Conservation (phyloP, 306 rosid species). For the Vigna mungo region DNA sequence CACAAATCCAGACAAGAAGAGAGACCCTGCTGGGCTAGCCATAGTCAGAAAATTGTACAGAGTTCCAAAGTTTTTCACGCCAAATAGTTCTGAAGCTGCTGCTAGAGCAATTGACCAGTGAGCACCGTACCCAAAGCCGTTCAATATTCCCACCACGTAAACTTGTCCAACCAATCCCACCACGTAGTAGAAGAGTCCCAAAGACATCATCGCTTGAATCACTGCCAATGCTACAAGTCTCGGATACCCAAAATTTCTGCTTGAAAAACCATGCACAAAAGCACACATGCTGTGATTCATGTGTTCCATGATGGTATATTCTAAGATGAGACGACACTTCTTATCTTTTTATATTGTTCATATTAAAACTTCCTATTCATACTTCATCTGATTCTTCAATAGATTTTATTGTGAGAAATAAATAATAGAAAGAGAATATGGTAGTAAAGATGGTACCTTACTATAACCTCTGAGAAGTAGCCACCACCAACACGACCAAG, state of each 20-base stretch:
- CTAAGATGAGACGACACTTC: too few relatives aligned
- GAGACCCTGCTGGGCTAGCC: slow-evolving; percentile 75
- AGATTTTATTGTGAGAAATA: too few relatives aligned
- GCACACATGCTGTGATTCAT: too few relatives aligned
- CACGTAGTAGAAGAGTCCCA: slow-evolving; percentile 46
- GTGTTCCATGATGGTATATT: too few relatives aligned
- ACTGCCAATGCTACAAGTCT: slow-evolving; percentile 51
- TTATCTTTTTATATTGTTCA: too few relatives aligned
- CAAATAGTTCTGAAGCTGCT: slow-evolving; percentile 63
- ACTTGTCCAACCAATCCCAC: slow-evolving; percentile 56
- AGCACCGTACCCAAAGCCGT: slow-evolving; percentile 59
- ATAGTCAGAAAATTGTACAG: slow-evolving; percentile 69
- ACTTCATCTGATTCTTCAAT: too few relatives aligned
- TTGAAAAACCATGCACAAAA: neutral
- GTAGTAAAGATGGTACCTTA: slow-evolving; percentile 55
- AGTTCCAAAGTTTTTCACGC: slow-evolving; percentile 77
- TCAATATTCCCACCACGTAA: slow-evolving; percentile 52
- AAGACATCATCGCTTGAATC: slow-evolving; percentile 47
- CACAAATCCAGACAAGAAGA: slow-evolving; percentile 65
- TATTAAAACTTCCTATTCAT: too few relatives aligned
- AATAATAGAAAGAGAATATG: neutral
- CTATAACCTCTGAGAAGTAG: slow-evolving; percentile 77
- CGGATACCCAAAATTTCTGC: slow-evolving; percentile 52
- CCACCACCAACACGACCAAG: slow-evolving; percentile 94
- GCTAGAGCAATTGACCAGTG: slow-evolving; percentile 58